Base-by-base conservation (phyloP, 495 filamentous ascomycete genomes). In the Aspergillus nidulans region DNA sequence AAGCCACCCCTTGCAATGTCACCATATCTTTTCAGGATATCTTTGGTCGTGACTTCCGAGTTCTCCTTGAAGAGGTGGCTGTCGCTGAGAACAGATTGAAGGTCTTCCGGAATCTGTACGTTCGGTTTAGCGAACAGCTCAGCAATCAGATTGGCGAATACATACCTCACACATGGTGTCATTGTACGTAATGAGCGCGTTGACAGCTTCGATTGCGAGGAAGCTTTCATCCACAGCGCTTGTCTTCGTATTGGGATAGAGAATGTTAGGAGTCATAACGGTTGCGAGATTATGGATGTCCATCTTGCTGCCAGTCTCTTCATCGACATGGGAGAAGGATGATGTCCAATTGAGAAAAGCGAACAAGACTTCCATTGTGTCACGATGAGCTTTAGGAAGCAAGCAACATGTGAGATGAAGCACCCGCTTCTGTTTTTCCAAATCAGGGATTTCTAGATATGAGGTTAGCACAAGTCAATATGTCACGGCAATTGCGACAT, bases 261-360 rank as follows among this genome's bases (percentile, higher is more conserved):
- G 83, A 50, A 99, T 88, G 58, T 99, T 99, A 0, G 94, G 94
- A 6, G 92, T 90, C 59, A 99, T 95, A 55, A 99, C 94, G n/a
- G 95, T 97, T 6, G 94, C 90, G 50, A 99, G 81, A 63, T 99
- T 99, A 70, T 96, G 92, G 46, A 94, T 90, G 70, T 99, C 94
- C 94, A 99, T 99, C 77, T 97, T 97, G 64, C 91, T 96, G 19
- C 94, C 94, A 34, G 81, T 81, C 49, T 84, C 81, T 62, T 98
- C 92, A 62, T 99, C 94, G 19, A 97, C 86, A 63, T 96, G 90
- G 45, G 92, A 91, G 75, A 99, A 99, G 6, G 94, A 96, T 12
- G 91, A 90, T 13, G 87, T 89, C 95, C 95, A 99, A 64, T 94
- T 95, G n/a, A 99, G 77, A 77, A 99, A 99, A 13, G 82, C 84